A percentile compares a stretch with the other conserved stretches of the same genome.
These are phyloP conservation scores for Marsdenia floribunda DNA, from an alignment of 257 asterid genomes.

Conservation along the genomic window DNA sequence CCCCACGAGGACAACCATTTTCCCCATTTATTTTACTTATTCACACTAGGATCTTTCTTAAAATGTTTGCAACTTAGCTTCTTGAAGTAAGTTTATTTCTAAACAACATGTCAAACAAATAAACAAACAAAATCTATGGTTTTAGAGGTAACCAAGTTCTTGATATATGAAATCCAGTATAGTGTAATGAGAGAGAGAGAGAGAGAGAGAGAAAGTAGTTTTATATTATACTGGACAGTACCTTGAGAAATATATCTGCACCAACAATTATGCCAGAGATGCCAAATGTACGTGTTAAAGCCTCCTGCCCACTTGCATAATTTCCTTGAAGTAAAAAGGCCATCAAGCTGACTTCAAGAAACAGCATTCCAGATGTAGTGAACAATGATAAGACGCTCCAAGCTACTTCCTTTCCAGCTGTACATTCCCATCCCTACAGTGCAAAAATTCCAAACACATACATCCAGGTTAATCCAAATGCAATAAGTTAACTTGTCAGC, in stretches of 20 bases:
- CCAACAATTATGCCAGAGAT: constrained; percentile 40
- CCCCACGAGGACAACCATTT: neutral
- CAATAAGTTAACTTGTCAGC: neutral
- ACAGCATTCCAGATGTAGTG: constrained; percentile 39
- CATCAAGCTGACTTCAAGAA: constrained; percentile 48
- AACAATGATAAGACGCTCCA: constrained; percentile 39
- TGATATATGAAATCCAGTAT: neutral
- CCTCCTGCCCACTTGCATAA: constrained; percentile 42
- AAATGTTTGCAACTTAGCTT: neutral
- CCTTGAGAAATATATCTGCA: constrained; percentile 38
- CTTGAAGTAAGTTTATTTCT: neutral
- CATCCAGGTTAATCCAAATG: neutral
- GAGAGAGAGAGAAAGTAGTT: neutral
- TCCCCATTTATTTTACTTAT: neutral
- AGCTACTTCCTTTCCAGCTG: constrained; percentile 29
- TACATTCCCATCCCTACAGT: constrained; percentile 38
- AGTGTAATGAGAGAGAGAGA: neutral
- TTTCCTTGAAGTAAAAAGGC: constrained; percentile 44
- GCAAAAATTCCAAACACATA: neutral
- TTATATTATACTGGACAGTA: constrained; percentile 1
- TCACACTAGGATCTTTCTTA: neutral
- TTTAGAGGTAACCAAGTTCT: neutral
- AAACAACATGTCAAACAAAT: neutral
- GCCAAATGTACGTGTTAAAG: constrained; percentile 36
- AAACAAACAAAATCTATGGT: neutral